A percentile compares a stretch with the other conserved stretches of the same genome.
Conservation (phyloP, 306 rosid species). For the Trichosanthes cucumerina region DNA sequence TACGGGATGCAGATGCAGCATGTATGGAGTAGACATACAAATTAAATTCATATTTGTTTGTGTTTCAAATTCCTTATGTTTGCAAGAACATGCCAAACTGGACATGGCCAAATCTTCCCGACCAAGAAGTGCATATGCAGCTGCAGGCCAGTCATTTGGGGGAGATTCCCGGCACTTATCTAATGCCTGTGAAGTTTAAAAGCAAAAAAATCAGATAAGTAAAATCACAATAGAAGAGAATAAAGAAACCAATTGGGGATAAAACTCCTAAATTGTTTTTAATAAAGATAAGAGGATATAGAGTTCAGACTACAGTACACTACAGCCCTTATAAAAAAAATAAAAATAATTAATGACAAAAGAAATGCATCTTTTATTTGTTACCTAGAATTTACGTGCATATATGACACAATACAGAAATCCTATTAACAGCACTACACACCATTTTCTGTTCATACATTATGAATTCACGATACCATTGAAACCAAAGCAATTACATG, state of each 20-base stretch:
- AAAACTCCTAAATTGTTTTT: not conserved
- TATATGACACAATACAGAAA: not conserved
- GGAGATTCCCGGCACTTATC: slow-evolving; percentile 96
- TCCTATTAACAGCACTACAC: not conserved
- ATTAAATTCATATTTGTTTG: slow-evolving; percentile 78
- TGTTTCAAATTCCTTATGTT: slow-evolving; percentile 66
- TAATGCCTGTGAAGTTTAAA: slow-evolving; percentile 60
- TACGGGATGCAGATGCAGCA: slow-evolving; percentile 91
- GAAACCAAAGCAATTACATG: not conserved
- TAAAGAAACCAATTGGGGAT: slow-evolving; percentile 1
- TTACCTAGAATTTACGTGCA: not conserved
- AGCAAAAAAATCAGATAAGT: slow-evolving; percentile 11
- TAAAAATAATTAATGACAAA: not conserved
- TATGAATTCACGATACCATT: not conserved
- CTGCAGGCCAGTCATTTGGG: slow-evolving; percentile 89
- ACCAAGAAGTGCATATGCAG: slow-evolving; percentile 95
- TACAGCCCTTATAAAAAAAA: not conserved
- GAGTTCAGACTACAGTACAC: not conserved
- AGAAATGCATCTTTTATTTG: not conserved
- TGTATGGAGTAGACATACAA: slow-evolving; percentile 93
- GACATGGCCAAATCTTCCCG: slow-evolving; percentile 98
- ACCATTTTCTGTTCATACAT: not conserved
- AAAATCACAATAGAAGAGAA: slow-evolving; percentile 3
- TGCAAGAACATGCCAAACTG: slow-evolving; percentile 54
- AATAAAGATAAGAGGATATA: not conserved